Percentiles rank a stretch among this genome's conserved stretches.
These are phyloP conservation scores for Euphrasia arctica DNA, from an alignment of 305 asterid species.

Conservation along the genomic window DNA sequence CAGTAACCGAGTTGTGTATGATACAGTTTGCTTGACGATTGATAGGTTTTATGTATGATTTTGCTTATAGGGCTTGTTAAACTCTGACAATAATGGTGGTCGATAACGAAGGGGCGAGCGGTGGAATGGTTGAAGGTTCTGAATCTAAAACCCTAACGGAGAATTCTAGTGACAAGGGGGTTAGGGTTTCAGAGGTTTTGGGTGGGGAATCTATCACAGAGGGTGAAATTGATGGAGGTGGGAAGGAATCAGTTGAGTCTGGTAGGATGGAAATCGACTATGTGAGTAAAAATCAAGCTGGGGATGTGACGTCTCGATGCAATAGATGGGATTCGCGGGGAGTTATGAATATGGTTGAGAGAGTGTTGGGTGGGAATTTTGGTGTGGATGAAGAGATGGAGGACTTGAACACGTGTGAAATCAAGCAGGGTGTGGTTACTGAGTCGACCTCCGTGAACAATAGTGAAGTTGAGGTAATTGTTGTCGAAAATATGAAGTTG, in stretches of 20 bases:
- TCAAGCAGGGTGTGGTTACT: constrained; percentile 17
- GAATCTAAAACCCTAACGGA: constrained; percentile 34
- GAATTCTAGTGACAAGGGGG: constrained; percentile 30
- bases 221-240: constrained; percentile 18
- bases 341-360: constrained; percentile 44
- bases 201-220: constrained; percentile 18
- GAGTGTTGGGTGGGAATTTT: constrained; percentile 36
- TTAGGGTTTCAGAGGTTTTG: constrained; percentile 39
- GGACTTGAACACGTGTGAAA: constrained; percentile 13
- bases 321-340: constrained; percentile 32
- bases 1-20: background rate
- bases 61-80: constrained; percentile 39
- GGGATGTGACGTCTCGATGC: constrained; percentile 21
- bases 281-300: constrained; percentile 20
- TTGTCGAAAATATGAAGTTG: background rate
- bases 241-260: constrained; percentile 19
- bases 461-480: background rate
- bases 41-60: constrained; percentile 22
- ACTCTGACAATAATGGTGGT: constrained; percentile 31
- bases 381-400: constrained; percentile 29
- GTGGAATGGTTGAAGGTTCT: constrained; percentile 29
- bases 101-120: constrained; percentile 23
- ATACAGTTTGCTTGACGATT: background rate
- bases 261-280: constrained; percentile 9
- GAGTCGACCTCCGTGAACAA: constrained; percentile 10